Base-by-base conservation (phyloP, 75 land plant genomes). In the Pinus tabuliformis region DNA sequence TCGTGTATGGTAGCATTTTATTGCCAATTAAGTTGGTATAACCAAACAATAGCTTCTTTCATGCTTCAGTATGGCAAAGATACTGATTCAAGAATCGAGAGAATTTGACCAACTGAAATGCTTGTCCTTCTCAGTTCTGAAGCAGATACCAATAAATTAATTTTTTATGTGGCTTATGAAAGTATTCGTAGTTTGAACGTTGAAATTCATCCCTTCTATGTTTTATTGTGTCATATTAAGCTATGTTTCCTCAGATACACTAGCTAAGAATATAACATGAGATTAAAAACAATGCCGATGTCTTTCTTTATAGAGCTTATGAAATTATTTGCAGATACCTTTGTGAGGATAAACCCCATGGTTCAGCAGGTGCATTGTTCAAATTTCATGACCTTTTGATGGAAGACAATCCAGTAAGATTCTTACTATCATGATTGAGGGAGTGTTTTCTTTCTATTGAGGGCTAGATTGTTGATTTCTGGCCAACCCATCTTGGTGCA, bases 271-370 rank as follows among this genome's bases (percentile, higher is more conserved):
- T 64, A 30, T 37, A 64, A 17, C 18, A 63, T 36, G 42, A 64
- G 68, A 64, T 64, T 17, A 20, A 64, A 64, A 64, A 64, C 37
- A 64, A 64, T 64, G 42, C 20, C 20, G 33, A 20, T 36, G 18
- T 18, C n/a, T 64, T 36, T 16, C 42, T 64, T 49, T 17, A 64
- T 30, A 36, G 68, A 16, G 36, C 5, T 16, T 64, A 30, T 36
- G 1, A 33, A 64, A 17, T 64, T 59, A 59, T 64, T 64, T 78
- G 14, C 62, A 85, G 86, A 73, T 85, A 85, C 73, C 75, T 85
- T 71, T 80, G 81, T 20, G 86, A 85, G 57, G 86, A 85, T 73
- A 85, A 83, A 68, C 86, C 86, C 33, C 86, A 85, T 74, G 86
- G 86, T 45, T 85, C 86, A 39, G 86, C 86, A 16, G 86, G 86